phyloP scores from a whole-genome alignment of 345 rosid species.

The Ailanthus altissimus region DNA sequence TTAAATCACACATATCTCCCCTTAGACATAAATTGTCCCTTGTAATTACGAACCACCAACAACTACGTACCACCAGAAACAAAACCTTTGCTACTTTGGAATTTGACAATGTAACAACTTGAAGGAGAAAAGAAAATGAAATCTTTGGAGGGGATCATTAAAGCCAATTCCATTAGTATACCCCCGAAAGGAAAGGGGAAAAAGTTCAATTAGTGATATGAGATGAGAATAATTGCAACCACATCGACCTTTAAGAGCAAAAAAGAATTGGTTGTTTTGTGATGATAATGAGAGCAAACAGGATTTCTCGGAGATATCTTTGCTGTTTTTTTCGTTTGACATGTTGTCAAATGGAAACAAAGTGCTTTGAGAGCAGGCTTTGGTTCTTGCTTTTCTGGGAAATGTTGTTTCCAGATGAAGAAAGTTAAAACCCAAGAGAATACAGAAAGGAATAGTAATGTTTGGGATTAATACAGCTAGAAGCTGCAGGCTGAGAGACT shows the following conservation, averaged over 20 bases:
- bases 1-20: no score
- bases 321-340: neutral
- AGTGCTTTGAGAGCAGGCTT: slow-evolving; percentile 13
- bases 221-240: no score
- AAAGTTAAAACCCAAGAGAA: slow-evolving; percentile 42
- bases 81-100: neutral
- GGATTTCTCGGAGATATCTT: no score
- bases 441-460: neutral
- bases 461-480: neutral
- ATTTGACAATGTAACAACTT: neutral
- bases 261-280: no score
- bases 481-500: neutral
- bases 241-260: no score
- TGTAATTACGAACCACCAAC: no score
- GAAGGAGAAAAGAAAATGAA: neutral
- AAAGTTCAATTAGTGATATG: neutral
- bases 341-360: neutral
- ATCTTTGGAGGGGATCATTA: neutral
- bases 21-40: no score
- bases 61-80: no score
- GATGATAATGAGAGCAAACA: neutral
- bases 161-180: neutral
- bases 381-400: slow-evolving; percentile 24
- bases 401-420: slow-evolving; percentile 40
- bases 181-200: no score